Conservation (phyloP, 1,284 basidiomycete genomes). For the Polyporus tsugae region DNA sequence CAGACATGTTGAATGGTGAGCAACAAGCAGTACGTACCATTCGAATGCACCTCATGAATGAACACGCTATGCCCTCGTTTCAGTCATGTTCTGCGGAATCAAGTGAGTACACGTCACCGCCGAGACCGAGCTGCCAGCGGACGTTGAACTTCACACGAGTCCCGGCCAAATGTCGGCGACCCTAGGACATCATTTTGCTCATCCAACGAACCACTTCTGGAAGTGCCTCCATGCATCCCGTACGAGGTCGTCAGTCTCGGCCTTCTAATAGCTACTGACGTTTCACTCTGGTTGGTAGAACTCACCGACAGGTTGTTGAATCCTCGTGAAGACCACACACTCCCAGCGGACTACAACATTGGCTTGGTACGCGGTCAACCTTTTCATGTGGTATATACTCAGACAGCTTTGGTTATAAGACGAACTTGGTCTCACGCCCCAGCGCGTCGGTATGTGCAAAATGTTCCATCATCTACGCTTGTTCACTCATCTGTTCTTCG, state of each 20-base stretch:
- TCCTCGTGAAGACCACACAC: conserved; percentile 37
- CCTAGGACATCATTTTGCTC: conserved; percentile 76
- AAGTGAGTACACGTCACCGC: conserved; percentile 37
- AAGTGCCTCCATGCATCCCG: conserved; percentile 62
- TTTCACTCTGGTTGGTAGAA: conserved; percentile 14
- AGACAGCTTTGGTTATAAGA: conserved; percentile 28
- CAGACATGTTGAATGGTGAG: conserved; percentile 50
- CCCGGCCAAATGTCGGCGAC: conserved; percentile 68
- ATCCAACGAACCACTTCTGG: conserved; percentile 78
- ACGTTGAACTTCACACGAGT: conserved; percentile 40
- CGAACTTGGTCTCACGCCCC: conserved; percentile 38
- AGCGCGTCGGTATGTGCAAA: conserved; percentile 35
- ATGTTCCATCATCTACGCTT: not conserved
- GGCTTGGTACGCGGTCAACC: conserved; percentile 34
- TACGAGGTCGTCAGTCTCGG: conserved; percentile 34
- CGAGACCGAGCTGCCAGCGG: not conserved
- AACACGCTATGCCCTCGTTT: not conserved
- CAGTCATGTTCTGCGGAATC: conserved; percentile 45
- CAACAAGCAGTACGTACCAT: not conserved
- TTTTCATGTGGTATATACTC: not conserved
- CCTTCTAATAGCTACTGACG: not conserved
- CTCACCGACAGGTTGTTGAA: conserved; percentile 35
- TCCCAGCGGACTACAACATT: conserved; percentile 36
- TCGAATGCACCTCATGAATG: not conserved
- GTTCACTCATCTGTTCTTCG: not conserved